Evolutionary conservation across 2,329 filamentous ascomycete genomes (phyloP), one percentile per base, ranked within the genome.

Genomic region (Huntiella bhutanensis): DNA sequence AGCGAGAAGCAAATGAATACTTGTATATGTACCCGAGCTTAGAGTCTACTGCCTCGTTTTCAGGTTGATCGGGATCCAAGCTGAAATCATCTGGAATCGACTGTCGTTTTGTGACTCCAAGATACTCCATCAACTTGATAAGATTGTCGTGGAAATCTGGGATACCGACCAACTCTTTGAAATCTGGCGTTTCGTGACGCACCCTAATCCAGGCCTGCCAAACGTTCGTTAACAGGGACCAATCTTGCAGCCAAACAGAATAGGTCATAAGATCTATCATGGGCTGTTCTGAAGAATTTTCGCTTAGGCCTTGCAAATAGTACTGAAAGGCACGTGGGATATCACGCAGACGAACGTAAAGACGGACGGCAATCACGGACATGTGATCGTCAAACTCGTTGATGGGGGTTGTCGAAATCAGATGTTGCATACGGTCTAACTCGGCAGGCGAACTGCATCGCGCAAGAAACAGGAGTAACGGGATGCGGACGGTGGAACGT

Each of bases 301-400:
- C 34, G 4, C 40, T 47, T 2, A 49, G 44, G 32, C 48, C 48
- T 5, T 15, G 22, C 34, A 38, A 37, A 40, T 43, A 49, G 37
- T 49, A 49, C 28, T 49, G 40, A 41, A 49, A 49, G 13, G 48
- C 48, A 17, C 41, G 43, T 36, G 48, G 38, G 13, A 49, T 49
- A 33, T 49, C 34, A 28, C 48, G 44, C n/a, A 49, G 44, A 13
- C 48, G 44, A 12, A 47, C 47, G 13, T 49, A 49, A 33, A 49
- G 32, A 3, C 48, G 48, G 15, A 49, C 48, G n/a, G 48, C 48
- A n/a, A 49, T 45, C 3, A 39, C 43, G 11, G 48, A 43, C 33
- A 49, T 37, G 11, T 49, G 44, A 16, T 41, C 43, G 19, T 46
- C 47, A 8, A 49, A 49, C 36, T 49, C 44, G 4, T 47, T 3